Evolutionary conservation across 2,329 filamentous ascomycete species (phyloP), one percentile per base, ranked within the genome.

Genomic region (Aspergillus latus): DNA sequence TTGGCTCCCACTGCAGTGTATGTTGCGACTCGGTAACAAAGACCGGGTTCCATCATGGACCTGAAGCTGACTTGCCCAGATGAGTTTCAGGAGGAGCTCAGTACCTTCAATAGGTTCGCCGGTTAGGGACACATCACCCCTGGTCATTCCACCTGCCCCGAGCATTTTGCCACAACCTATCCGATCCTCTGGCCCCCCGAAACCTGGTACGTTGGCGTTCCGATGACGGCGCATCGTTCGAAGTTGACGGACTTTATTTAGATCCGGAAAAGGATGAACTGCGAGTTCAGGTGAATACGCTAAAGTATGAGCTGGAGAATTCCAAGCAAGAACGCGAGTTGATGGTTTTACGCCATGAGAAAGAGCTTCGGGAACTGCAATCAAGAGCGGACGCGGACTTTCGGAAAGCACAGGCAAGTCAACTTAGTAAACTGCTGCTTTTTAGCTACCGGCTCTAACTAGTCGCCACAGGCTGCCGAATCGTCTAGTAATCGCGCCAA

Each of bases 281-380:
- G 28, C 92, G 93, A 68, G 90, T 93, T 1, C 91, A 97, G 73
- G 80, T 97, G 42, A 94, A 92, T 59, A 90, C 91, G 0, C 78
- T 97, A 49, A 88, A 87, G 59, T 99, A 97, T 76, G 90, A 93
- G 57, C 82, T 96, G 62, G 89, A 92, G 66, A 93, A 89, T 15
- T 78, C 90, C 52, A 92, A 93, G 66, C 90, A 96, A 64, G 93
- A 97, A 68, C 88, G 89, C 64, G 91, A 96, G 56, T 83, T 97
- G 66, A 80, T 86, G 47, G 82, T 85, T 8, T 80, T 96, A 13
- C 87, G 90, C 59, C 89, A 94, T 64, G 88, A 91, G 62, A 89
- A 90, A 65, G 93, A 96, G 66, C 74, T 96, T 21, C 86, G 93
- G 59, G 91, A 96, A 54, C 82, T 88, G 1, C 87, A 90, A 62